A percentile compares a stretch with the other conserved stretches of the same genome.
Evolutionary conservation across 2,329 filamentous ascomycete genomes (phyloP).

Genomic region (Microdochium trichocladiopsis): DNA sequence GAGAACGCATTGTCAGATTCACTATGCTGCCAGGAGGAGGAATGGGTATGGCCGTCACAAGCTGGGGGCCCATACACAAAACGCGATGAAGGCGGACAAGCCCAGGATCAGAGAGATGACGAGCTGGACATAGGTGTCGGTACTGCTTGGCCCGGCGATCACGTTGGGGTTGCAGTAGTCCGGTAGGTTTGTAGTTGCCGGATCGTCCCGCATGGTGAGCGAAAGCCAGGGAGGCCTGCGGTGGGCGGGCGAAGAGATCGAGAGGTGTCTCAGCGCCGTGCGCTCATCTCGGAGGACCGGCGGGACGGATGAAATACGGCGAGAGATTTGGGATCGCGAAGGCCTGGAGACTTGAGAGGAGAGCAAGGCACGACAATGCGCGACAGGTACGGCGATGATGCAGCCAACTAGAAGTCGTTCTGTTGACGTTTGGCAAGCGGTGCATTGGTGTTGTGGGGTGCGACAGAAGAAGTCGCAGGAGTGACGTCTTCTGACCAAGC

Average conservation of each 20-base stretch:
- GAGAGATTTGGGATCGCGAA: no score
- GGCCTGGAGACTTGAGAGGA: no score
- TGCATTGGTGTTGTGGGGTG: no score
- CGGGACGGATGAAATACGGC: no score
- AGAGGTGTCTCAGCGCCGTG: background rate
- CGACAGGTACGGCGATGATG: no score
- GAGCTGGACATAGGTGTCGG: slow-evolving; percentile 57
- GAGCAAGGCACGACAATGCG: no score
- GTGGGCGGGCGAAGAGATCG: background rate
- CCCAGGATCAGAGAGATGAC: slow-evolving; percentile 66
- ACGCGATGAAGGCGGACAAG: slow-evolving; percentile 62
- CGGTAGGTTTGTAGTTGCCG: background rate
- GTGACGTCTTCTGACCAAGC: no score
- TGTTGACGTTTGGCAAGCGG: no score
- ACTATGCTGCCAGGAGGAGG: slow-evolving; percentile 9
- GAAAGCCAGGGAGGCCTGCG: background rate
- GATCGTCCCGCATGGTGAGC: background rate
- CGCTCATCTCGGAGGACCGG: background rate
- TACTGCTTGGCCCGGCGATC: slow-evolving; percentile 26
- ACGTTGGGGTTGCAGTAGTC: slow-evolving; percentile 2
- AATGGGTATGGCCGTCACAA: background rate
- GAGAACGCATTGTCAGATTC: slow-evolving; percentile 8
- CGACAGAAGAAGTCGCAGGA: no score
- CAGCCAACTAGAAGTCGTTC: no score
- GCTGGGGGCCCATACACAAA: slow-evolving; percentile 62